phyloP scores from a whole-genome alignment of 2,329 filamentous ascomycete species.

The Penicillium sp. region DNA sequence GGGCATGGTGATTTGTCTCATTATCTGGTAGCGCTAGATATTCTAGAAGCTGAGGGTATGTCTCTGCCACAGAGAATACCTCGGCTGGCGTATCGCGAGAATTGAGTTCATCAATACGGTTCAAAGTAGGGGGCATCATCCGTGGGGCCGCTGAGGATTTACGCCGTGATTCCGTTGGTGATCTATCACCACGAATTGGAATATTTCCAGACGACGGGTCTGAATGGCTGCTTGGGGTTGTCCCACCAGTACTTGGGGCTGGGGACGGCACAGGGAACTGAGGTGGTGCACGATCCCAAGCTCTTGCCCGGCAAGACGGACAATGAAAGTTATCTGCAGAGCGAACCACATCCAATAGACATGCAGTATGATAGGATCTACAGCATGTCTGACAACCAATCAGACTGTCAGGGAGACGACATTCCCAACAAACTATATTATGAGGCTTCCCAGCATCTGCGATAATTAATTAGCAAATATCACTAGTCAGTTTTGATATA shows the following conservation, averaged over 20 bases:
- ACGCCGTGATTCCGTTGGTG: background rate
- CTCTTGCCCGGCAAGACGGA: conserved; percentile 26
- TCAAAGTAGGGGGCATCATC: background rate
- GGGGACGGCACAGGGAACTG: conserved; percentile 5
- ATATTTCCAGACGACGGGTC: background rate
- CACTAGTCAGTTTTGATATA: too few species aligned
- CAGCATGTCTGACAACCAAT: conserved; percentile 33
- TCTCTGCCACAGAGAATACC: conserved; percentile 11
- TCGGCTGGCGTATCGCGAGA: background rate
- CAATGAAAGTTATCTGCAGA: conserved; percentile 26
- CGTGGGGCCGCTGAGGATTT: background rate
- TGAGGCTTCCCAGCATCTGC: conserved; percentile 32
- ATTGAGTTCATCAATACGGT: conserved; percentile 1
- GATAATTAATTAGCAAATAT: conserved; percentile 6
- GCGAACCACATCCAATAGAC: conserved; percentile 16
- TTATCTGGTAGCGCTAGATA: conserved; percentile 15
- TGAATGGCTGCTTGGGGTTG: conserved; percentile 10
- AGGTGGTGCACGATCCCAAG: conserved; percentile 26
- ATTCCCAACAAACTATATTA: conserved; percentile 33
- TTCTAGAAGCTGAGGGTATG: conserved; percentile 15
- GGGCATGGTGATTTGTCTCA: conserved; percentile 5
- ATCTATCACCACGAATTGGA: background rate
- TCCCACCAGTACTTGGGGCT: conserved; percentile 12
- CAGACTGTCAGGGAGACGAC: conserved; percentile 27
- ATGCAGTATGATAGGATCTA: conserved; percentile 33